Evolutionary conservation across 352 stramenopile genomes (phyloP).

Genomic region (Pythium brassicae): DNA sequence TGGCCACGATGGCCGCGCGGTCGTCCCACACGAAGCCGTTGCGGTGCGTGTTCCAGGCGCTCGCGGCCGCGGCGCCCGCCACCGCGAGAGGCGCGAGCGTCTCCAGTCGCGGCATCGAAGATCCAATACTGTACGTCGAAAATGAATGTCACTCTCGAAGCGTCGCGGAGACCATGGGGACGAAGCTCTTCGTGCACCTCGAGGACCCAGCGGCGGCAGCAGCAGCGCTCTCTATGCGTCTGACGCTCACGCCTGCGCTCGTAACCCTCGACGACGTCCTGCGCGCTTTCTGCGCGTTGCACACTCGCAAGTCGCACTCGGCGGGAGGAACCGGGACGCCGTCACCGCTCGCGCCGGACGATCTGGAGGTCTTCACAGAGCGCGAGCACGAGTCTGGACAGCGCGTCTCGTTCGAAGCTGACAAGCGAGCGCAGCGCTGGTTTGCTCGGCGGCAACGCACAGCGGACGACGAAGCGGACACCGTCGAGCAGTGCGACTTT

Average conservation of each 20-base stretch:
- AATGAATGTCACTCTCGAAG: background rate
- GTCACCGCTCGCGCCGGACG: constrained; percentile 14
- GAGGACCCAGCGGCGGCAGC: background rate
- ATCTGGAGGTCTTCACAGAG: constrained; percentile 42
- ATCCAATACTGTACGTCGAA: no score
- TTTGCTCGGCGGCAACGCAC: background rate
- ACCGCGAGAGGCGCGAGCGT: constrained; percentile 8
- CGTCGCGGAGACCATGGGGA: background rate
- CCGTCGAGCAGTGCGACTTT: constrained; percentile 19
- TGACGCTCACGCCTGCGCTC: constrained; percentile 28
- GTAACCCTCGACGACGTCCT: constrained; percentile 40
- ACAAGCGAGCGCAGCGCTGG: constrained; percentile 6
- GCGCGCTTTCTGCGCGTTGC: constrained; percentile 27
- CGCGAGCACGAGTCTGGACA: constrained; percentile 19
- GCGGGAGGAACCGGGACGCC: background rate
- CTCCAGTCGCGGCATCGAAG: no score
- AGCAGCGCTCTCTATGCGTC: constrained; percentile 42
- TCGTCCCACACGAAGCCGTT: constrained; percentile 87
- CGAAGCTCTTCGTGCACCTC: constrained; percentile 75
- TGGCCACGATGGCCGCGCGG: constrained; percentile 54
- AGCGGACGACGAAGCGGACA: background rate
- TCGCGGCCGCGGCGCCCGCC: constrained; percentile 21
- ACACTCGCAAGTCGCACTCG: constrained; percentile 35
- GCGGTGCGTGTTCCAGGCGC: constrained; percentile 42
- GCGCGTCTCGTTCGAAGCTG: constrained; percentile 1